Percentiles rank a stretch among this genome's conserved stretches.
phyloP scores from a whole-genome alignment of 2,329 filamentous ascomycete genomes.

The Pestalotiopsis sp. region DNA sequence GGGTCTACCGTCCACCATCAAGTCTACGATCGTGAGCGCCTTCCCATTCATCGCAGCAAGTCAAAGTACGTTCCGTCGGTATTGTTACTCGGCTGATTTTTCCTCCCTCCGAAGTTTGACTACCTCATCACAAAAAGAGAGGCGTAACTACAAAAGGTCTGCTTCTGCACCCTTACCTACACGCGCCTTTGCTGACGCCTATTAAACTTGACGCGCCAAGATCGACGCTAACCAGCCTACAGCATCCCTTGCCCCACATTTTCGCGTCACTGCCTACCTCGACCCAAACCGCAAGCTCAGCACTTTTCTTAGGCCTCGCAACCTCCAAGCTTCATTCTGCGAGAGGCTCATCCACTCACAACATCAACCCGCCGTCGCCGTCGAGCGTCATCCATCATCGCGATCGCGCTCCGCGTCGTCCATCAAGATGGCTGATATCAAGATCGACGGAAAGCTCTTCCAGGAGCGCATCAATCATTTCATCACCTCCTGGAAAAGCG shows the following conservation, averaged over 20 bases:
- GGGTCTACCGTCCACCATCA: too few relatives aligned
- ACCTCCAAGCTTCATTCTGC: neutral
- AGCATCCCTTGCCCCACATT: neutral
- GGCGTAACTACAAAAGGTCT: neutral
- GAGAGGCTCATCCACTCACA: neutral
- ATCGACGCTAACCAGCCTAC: neutral
- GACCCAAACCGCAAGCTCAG: slow-evolving; percentile 1
- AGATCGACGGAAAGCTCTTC: slow-evolving; percentile 92
- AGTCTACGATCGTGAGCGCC: too few relatives aligned
- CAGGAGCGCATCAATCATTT: slow-evolving; percentile 90
- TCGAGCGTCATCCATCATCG: slow-evolving; percentile 7
- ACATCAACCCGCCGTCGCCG: neutral
- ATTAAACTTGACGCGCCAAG: slow-evolving; percentile 11
- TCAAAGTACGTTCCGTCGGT: too few relatives aligned
- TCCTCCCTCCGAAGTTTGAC: too few relatives aligned
- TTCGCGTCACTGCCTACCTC: slow-evolving; percentile 6
- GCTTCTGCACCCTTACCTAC: neutral
- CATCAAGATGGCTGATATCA: slow-evolving; percentile 74
- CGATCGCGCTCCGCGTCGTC: slow-evolving; percentile 4
- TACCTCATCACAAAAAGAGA: too few relatives aligned
- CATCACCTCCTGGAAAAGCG: slow-evolving; percentile 90
- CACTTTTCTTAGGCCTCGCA: slow-evolving; percentile 3
- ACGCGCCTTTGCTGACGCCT: neutral
- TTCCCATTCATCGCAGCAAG: too few relatives aligned
- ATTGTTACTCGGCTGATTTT: too few relatives aligned